Evolutionary conservation across 2,329 filamentous ascomycete genomes (phyloP).

Genomic region (Xylariaceae sp.): DNA sequence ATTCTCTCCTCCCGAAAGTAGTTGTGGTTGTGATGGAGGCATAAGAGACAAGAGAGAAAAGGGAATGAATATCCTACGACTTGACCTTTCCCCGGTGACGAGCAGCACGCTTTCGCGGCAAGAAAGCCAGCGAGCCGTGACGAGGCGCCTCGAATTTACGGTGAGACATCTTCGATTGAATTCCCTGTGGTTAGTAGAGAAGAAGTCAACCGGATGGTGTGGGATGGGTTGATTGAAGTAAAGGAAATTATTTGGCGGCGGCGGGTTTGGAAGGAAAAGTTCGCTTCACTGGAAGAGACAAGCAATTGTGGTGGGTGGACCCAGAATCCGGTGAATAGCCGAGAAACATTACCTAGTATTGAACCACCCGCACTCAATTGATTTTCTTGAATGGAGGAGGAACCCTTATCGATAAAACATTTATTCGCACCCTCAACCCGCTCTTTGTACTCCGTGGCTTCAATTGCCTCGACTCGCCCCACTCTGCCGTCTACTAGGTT

Average conservation of each 20-base stretch:
- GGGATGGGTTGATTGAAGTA: conserved; percentile 22
- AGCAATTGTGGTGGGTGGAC: conserved; percentile 18
- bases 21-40: no score
- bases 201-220: conserved; percentile 30
- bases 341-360: conserved; percentile 17
- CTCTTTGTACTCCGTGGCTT: no score
- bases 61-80: conserved; percentile 59
- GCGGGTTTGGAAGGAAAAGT: conserved; percentile 24
- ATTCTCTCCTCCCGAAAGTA: conserved; percentile 19
- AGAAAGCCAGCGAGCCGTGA: conserved; percentile 87
- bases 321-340: conserved; percentile 26
- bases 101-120: conserved; percentile 88
- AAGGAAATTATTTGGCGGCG: conserved; percentile 16
- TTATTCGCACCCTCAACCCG: no score
- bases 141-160: conserved; percentile 77
- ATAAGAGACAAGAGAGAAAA: conserved; percentile 28
- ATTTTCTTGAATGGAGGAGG: no score
- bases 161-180: conserved; percentile 44
- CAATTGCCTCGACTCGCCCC: no score
- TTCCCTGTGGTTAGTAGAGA: conserved; percentile 31
- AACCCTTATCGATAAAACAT: conserved; percentile 25
- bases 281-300: conserved; percentile 19
- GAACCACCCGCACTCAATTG: not conserved
- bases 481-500: no score
- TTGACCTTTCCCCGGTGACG: conserved; percentile 97